Evolutionary conservation across 2,329 filamentous ascomycete genomes (phyloP), one percentile per base, ranked within the genome.

Genomic region (Diaporthe helianthi): DNA sequence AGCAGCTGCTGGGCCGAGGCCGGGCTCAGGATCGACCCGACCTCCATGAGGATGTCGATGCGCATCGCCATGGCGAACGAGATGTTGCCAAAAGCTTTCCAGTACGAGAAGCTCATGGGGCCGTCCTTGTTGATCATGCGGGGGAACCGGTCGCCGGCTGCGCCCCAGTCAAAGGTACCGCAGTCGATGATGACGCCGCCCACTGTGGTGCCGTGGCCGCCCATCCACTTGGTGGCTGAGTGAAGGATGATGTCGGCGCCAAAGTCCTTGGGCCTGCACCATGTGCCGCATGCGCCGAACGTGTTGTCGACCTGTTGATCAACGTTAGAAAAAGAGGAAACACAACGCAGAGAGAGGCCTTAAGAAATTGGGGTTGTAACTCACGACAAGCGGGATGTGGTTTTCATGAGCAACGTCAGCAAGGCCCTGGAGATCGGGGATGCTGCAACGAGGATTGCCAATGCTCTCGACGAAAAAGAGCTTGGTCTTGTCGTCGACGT

Each of bases 221-320:
- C 94, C 72, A 98, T 98, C 94, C 94, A 98, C 82, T 98, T 98
- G 69, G 94, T 97, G 10, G 94, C 94, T 47, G 92, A 96, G 85
- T 98, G 94, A 26, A 98, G 93, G 66, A 98, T 91, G 70, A 98
- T 97, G 78, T 98, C 94, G 73, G 93, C 94, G 66, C 94, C 94
- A 80, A 97, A 92, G 31, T 94, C 90, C 75, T 98, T 95, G 51
- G 94, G 94, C 6, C 92, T 89, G 74, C 91, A 84, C 79, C 93
- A 97, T 85, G 93, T 98, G 61, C 95, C 94, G 69, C 94, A 95
- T 13, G 94, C 94, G 54, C 94, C 95, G 76, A 98, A 98, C 10
- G 94, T 98, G 85, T 98, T 98, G 83, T 98, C 94, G 63, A 95
- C 58, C 58, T 63, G 24, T 36, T 10, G 0, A 1, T 10, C 3